A percentile compares a stretch with the other conserved stretches of the same genome.
Evolutionary conservation across 2,329 filamentous ascomycete genomes (phyloP).

Genomic region (Cytospora paraplurivora): DNA sequence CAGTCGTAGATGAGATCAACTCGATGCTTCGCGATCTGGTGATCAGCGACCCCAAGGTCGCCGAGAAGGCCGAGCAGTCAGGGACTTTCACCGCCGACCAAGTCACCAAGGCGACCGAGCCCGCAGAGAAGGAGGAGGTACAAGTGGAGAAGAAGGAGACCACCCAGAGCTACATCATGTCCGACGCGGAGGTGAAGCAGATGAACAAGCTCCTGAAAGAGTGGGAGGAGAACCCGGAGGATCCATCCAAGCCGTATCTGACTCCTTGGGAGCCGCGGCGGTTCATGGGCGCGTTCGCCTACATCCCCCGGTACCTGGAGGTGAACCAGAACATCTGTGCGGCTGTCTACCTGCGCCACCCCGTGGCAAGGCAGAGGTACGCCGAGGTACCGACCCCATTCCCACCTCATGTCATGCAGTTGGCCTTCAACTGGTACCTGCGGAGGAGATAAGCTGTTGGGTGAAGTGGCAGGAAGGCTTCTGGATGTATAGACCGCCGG

Average conservation of each 20-base stretch:
- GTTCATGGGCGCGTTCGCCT: conserved; percentile 90
- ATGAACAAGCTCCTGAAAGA: conserved; percentile 61
- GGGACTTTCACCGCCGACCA: conserved; percentile 31
- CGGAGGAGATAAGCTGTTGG: conserved; percentile 63
- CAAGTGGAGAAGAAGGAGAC: conserved; percentile 5
- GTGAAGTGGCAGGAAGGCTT: background rate
- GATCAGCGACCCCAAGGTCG: conserved; percentile 36
- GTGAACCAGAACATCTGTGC: conserved; percentile 97
- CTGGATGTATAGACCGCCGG: background rate
- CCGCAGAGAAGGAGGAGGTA: conserved; percentile 11
- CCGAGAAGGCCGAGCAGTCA: conserved; percentile 21
- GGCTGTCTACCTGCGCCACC: conserved; percentile 92
- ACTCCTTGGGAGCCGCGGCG: conserved; percentile 88
- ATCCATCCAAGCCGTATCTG: conserved; percentile 77
- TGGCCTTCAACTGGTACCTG: conserved; percentile 95
- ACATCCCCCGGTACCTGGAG: conserved; percentile 93
- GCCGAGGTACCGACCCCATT: conserved; percentile 88
- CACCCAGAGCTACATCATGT: conserved; percentile 33
- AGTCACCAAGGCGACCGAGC: conserved; percentile 18
- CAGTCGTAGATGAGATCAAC: conserved; percentile 56
- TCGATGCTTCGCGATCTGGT: conserved; percentile 51
- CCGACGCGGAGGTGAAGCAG: conserved; percentile 54
- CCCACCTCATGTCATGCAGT: conserved; percentile 65
- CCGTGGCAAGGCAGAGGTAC: conserved; percentile 78
- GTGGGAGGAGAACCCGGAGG: conserved; percentile 74